A percentile compares a stretch with the other conserved stretches of the same genome.
These are phyloP conservation scores for Ophiostoma perfectum DNA, from an alignment of 2,329 filamentous ascomycete species.

Conservation along the genomic window DNA sequence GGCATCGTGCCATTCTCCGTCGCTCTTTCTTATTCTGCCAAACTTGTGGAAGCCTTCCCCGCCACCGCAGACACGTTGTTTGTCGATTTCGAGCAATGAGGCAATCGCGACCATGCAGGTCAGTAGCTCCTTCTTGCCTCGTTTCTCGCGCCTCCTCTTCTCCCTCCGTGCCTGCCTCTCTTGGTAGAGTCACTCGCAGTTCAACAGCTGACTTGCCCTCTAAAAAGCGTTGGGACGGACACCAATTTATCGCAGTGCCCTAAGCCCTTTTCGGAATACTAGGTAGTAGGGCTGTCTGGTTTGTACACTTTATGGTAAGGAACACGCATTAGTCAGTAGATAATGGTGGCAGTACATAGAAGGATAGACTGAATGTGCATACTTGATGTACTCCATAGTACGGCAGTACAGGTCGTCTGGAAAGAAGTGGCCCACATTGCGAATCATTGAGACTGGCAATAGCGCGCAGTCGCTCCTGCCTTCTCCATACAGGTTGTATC, in stretches of 20 bases:
- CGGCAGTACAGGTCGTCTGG: too few species aligned
- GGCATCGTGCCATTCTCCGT: background rate
- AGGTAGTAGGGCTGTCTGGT: constrained; percentile 7
- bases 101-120: background rate
- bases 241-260: constrained; percentile 12
- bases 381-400: too few species aligned
- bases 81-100: background rate
- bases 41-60: background rate
- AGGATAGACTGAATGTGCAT: background rate
- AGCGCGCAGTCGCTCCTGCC: background rate
- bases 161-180: background rate
- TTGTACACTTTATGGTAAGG: constrained; percentile 2
- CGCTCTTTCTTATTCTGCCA: background rate
- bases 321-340: background rate
- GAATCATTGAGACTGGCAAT: constrained; percentile 8
- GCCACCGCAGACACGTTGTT: background rate
- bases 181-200: constrained; percentile 3
- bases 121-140: background rate
- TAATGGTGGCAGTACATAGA: constrained; percentile 3
- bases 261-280: constrained; percentile 17
- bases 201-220: constrained; percentile 16
- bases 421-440: background rate
- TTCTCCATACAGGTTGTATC: background rate
- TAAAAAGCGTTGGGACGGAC: constrained; percentile 21
- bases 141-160: background rate